Percentiles rank a stretch among this genome's conserved stretches.
phyloP scores from a whole-genome alignment of 2,329 filamentous ascomycete species.

The Nemania diffusa region DNA sequence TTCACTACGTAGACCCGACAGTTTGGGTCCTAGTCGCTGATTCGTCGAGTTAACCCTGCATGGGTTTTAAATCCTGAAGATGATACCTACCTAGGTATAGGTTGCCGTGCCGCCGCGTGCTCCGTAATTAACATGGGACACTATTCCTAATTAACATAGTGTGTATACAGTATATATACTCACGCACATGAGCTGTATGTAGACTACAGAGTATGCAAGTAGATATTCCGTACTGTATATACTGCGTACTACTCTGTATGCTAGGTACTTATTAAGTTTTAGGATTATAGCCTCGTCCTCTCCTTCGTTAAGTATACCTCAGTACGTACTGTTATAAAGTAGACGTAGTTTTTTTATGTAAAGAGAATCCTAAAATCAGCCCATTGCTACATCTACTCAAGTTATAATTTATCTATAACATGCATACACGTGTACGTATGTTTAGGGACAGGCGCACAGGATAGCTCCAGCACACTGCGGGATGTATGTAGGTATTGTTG shows the following conservation, averaged over 20 bases:
- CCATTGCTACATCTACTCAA: not conserved
- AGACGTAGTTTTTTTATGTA: too few species aligned
- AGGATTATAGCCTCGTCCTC: too few species aligned
- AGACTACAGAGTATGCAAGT: too few species aligned
- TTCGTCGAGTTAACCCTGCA: constrained; percentile 12
- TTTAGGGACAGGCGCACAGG: not conserved
- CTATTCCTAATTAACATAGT: constrained; percentile 9
- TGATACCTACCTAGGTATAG: constrained; percentile 3
- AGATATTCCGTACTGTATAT: too few species aligned
- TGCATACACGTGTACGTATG: not conserved
- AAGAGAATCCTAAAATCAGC: not conserved
- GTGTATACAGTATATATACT: not conserved
- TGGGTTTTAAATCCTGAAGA: constrained; percentile 16
- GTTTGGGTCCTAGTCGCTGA: constrained; percentile 34
- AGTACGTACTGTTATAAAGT: too few species aligned
- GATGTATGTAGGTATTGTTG: not conserved
- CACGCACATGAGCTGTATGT: not conserved
- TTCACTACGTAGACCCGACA: constrained; percentile 28
- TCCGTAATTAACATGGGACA: constrained; percentile 5
- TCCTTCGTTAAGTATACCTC: too few species aligned
- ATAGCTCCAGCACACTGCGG: not conserved
- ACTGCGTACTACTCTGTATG: too few species aligned
- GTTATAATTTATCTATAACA: not conserved
- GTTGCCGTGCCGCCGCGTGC: constrained; percentile 2
- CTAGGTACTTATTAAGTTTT: too few species aligned